phyloP scores from a whole-genome alignment of 352 stramenopile genomes.

The Phytopythium oedochilum region DNA sequence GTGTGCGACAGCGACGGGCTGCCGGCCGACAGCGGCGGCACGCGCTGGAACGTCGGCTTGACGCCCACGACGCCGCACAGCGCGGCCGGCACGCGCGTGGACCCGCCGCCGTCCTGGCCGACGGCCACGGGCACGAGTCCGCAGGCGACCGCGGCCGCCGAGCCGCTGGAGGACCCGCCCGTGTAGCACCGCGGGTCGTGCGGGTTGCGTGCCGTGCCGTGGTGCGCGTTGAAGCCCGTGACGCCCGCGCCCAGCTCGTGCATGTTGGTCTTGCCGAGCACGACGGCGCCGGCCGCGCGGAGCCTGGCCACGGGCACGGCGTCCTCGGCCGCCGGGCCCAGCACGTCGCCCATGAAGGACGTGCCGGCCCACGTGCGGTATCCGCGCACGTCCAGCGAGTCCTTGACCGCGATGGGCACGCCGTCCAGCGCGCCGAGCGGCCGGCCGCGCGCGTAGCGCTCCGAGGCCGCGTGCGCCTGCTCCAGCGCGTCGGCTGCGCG shows the following conservation, averaged over 20 bases:
- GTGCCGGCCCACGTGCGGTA: conserved; percentile 65
- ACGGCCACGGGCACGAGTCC: conserved; percentile 86
- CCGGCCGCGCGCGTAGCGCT: conserved; percentile 59
- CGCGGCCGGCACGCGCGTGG: conserved; percentile 85
- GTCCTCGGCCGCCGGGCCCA: conserved; percentile 35
- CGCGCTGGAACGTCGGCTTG: conserved; percentile 80
- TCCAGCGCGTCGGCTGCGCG: conserved; percentile 60
- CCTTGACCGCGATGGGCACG: conserved; percentile 88
- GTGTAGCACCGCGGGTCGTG: conserved; percentile 84
- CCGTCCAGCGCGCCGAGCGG: conserved; percentile 84
- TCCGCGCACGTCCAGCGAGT: conserved; percentile 76
- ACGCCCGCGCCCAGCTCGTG: conserved; percentile 78
- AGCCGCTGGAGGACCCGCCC: conserved; percentile 88
- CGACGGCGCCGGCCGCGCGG: conserved; percentile 69
- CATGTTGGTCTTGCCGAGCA: conserved; percentile 89
- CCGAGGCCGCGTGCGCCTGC: conserved; percentile 55
- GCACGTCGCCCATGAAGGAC: conserved; percentile 56
- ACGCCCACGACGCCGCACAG: conserved; percentile 88
- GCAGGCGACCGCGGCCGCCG: conserved; percentile 79
- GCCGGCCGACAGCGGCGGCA: conserved; percentile 46
- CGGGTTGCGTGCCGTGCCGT: conserved; percentile 76
- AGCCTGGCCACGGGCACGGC: conserved; percentile 53
- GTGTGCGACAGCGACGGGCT: conserved; percentile 68
- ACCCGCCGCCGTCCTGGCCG: conserved; percentile 85
- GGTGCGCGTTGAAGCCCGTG: conserved; percentile 73